Percentiles rank a stretch among this genome's conserved stretches.
Evolutionary conservation across 2,329 filamentous ascomycete species (phyloP).

Genomic region (Aspergillus oerlinghausenensis): DNA sequence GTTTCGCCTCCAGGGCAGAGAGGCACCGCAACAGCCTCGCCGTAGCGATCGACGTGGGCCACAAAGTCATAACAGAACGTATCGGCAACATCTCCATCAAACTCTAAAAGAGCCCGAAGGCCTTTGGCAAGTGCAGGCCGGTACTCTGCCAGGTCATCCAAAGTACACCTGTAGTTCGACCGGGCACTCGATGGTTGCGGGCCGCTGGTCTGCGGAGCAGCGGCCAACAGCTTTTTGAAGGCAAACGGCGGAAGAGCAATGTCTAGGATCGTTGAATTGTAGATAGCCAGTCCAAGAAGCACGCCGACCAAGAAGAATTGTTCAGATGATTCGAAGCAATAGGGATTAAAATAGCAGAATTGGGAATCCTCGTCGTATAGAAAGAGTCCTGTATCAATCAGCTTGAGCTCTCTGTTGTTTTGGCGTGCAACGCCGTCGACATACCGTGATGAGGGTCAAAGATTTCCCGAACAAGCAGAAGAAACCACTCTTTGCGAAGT

Average conservation of each 20-base stretch:
- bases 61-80: slow-evolving; percentile 81
- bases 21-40: slow-evolving; percentile 60
- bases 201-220: slow-evolving; percentile 61
- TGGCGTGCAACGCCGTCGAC: slow-evolving; percentile 19
- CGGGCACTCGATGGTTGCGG: slow-evolving; percentile 54
- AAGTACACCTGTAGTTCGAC: slow-evolving; percentile 62
- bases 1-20: slow-evolving; percentile 70
- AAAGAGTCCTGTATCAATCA: slow-evolving; percentile 65
- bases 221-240: slow-evolving; percentile 79
- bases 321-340: slow-evolving; percentile 83
- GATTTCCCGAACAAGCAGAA: slow-evolving; percentile 80
- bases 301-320: slow-evolving; percentile 89
- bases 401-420: background rate
- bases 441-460: slow-evolving; percentile 85
- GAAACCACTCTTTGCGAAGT: slow-evolving; percentile 89
- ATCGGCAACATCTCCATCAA: slow-evolving; percentile 74
- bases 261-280: slow-evolving; percentile 90
- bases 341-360: slow-evolving; percentile 90
- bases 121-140: slow-evolving; percentile 71
- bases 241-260: slow-evolving; percentile 83
- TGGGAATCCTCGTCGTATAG: slow-evolving; percentile 85
- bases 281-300: slow-evolving; percentile 82
- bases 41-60: slow-evolving; percentile 72
- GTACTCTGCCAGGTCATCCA: slow-evolving; percentile 80
- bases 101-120: slow-evolving; percentile 71